Conservation (phyloP, 805 yeast genomes). For the Nakazawaea ambrosiae region DNA sequence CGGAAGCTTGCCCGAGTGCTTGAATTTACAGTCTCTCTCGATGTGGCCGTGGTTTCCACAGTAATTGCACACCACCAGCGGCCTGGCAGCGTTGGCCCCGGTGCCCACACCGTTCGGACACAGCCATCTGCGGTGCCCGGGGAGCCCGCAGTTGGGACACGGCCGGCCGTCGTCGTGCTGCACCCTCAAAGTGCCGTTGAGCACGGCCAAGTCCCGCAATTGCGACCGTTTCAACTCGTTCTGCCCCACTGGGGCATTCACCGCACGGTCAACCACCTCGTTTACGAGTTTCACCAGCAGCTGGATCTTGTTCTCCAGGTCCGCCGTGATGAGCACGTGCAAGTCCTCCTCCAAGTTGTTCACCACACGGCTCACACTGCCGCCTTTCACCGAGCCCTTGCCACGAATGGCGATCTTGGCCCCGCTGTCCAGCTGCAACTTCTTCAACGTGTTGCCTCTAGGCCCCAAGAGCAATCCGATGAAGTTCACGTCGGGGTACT, state of each 20-base stretch:
- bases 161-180: constrained; percentile 50
- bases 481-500: constrained; percentile 88
- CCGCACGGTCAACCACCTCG: constrained; percentile 73
- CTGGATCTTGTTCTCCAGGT: constrained; percentile 66
- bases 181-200: constrained; percentile 91
- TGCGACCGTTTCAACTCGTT: constrained; percentile 89
- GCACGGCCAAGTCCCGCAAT: constrained; percentile 81
- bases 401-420: constrained; percentile 91
- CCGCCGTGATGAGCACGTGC: constrained; percentile 84
- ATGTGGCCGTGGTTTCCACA: constrained; percentile 86
- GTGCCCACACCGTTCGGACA: constrained; percentile 45
- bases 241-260: constrained; percentile 86
- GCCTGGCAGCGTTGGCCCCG: not conserved
- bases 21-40: constrained; percentile 66
- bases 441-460: constrained; percentile 83
- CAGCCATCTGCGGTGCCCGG: constrained; percentile 57
- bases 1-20: constrained; percentile 25
- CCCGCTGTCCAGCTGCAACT: constrained; percentile 77
- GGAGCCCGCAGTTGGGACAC: constrained; percentile 58
- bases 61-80: constrained; percentile 56
- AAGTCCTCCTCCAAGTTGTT: constrained; percentile 70
- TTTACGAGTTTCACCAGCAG: constrained; percentile 71
- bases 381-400: constrained; percentile 92
- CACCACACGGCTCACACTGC: constrained; percentile 49
- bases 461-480: constrained; percentile 92